A percentile compares a stretch with the other conserved stretches of the same genome.
Evolutionary conservation across 176 grass and related monocot genomes (phyloP).

Genomic region (Carex pumila): DNA sequence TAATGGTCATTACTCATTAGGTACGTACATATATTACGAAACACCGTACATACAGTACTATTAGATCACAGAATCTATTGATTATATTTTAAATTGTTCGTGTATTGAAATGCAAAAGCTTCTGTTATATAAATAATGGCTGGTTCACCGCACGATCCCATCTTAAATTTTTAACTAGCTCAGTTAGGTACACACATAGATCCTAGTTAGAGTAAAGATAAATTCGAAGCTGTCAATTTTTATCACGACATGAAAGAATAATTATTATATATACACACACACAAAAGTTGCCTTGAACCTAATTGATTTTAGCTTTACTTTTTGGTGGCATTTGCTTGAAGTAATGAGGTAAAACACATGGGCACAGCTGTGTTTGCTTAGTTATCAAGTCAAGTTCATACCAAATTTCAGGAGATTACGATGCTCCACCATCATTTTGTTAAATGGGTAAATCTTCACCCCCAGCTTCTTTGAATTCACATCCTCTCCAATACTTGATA

Average conservation of each 20-base stretch:
- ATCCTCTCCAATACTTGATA: no score
- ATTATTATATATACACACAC: not conserved
- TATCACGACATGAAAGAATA: not conserved
- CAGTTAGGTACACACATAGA: not conserved
- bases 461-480: not conserved
- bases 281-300: not conserved
- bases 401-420: not conserved
- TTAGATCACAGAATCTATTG: not conserved
- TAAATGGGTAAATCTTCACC: not conserved
- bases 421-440: slow-evolving; percentile 5
- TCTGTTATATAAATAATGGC: not conserved
- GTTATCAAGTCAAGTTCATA: slow-evolving; percentile 3
- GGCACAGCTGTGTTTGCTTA: slow-evolving; percentile 16
- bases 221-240: not conserved
- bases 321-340: slow-evolving; percentile 17
- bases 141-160: not conserved
- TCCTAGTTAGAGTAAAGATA: not conserved
- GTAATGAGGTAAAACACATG: slow-evolving; percentile 5
- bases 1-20: not conserved
- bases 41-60: not conserved
- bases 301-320: slow-evolving; percentile 10
- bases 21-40: not conserved
- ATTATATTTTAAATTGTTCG: not conserved
- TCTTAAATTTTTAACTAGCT: not conserved
- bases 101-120: not conserved